phyloP scores from a whole-genome alignment of 495 filamentous ascomycete species.

The Pyrenula massariospora region DNA sequence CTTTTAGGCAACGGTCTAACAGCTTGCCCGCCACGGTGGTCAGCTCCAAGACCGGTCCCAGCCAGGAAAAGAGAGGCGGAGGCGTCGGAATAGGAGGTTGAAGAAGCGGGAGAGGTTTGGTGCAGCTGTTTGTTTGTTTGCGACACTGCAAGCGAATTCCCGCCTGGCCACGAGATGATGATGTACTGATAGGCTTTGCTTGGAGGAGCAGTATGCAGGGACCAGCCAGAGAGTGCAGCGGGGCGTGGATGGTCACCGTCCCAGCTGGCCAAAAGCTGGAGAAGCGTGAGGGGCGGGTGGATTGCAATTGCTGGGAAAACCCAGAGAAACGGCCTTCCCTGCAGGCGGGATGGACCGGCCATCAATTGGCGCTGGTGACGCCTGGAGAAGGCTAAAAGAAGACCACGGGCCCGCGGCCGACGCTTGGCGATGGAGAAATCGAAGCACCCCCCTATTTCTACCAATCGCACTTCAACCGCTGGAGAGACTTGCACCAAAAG shows the following conservation, averaged over 20 bases:
- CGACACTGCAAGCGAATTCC: too few species aligned
- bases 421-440: background rate
- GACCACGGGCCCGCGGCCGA: background rate
- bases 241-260: too few species aligned
- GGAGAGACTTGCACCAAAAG: too few species aligned
- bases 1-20: background rate
- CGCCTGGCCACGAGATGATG: too few species aligned
- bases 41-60: background rate
- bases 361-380: background rate
- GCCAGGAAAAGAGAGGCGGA: background rate
- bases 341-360: too few species aligned
- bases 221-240: too few species aligned
- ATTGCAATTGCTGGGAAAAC: background rate
- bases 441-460: background rate
- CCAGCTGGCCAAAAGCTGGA: too few species aligned
- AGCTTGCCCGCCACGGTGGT: background rate
- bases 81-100: too few species aligned
- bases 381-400: background rate
- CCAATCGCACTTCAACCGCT: background rate
- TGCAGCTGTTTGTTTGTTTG: too few species aligned
- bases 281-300: background rate
- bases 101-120: too few species aligned
- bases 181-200: too few species aligned
- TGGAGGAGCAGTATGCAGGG: too few species aligned
- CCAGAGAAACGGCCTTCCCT: background rate